A percentile compares a stretch with the other conserved stretches of the same genome.
Conservation (phyloP, 352 stramenopile genomes). For the Hyaloperonospora arabidopsidis region DNA sequence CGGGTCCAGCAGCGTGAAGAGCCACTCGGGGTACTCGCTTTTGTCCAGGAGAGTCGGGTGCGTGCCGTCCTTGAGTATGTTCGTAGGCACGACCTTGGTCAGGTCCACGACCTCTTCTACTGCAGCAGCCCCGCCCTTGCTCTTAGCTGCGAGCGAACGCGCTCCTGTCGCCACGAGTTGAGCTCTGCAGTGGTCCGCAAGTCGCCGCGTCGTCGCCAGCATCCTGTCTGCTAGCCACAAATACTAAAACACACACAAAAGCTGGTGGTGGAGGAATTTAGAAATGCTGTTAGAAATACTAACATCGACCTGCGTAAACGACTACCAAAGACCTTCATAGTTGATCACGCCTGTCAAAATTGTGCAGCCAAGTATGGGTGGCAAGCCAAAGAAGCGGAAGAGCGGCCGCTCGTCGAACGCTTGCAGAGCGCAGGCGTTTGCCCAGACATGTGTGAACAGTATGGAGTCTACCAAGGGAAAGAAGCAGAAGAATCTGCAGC, state of each 20-base stretch:
- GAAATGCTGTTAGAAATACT: not conserved
- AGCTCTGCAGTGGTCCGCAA: constrained; percentile 22
- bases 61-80: constrained; percentile 79
- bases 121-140: constrained; percentile 37
- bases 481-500: constrained; percentile 52
- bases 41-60: constrained; percentile 78
- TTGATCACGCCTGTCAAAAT: no score
- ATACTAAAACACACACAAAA: not conserved
- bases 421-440: constrained; percentile 52
- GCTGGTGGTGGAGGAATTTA: not conserved
- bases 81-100: constrained; percentile 64
- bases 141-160: constrained; percentile 62
- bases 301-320: no score
- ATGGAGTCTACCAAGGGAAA: constrained; percentile 59
- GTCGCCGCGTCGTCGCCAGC: constrained; percentile 38
- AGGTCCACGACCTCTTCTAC: constrained; percentile 75
- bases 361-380: constrained; percentile 21
- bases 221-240: constrained; percentile 20
- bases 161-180: constrained; percentile 28
- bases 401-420: constrained; percentile 36
- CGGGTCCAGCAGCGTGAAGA: constrained; percentile 71
- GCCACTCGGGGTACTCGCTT: constrained; percentile 76
- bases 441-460: constrained; percentile 46
- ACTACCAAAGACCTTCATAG: no score
- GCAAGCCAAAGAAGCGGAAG: constrained; percentile 59